Base-by-base conservation (phyloP, 306 rosid species). In the Carpinus fangiana region DNA sequence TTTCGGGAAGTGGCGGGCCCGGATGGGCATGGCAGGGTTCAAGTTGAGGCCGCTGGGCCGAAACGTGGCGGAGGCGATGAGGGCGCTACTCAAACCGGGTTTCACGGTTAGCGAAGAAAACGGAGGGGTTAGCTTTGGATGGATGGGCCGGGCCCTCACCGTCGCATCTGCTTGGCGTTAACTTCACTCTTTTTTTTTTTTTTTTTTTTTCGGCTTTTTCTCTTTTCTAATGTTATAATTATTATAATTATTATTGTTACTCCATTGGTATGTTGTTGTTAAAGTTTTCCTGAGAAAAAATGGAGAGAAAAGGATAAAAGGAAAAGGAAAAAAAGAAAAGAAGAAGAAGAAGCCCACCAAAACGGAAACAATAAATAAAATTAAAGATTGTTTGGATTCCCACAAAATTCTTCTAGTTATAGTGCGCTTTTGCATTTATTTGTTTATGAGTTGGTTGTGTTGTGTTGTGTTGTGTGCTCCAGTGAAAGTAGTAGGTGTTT, bases 141-240 rank as follows among this genome's bases (percentile, higher is more conserved):
- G 98, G 98, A 91, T 74, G 87, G 93, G 97, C 50, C 90, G 89
- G 77, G 84, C 90, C 28, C 97, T 95, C 84, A 87, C 98, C 46
- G 98, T 92, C 71, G 95, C 97, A 67, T 92, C 98, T 54, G 92
- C 97, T 72, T 95, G 98, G 98, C 93, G 96, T 93, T 95, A 92
- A 89, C 87, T 81, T 82, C 77, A 70, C 84, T 75, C 83, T 60
- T 26, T 66, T 68, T 77, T 9, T 17, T 6, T 4, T 6, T 12
- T n/a, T 56, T 38, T 6, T 38, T 6, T 38, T 38, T 41, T 41
- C 45, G 45, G 8, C 46, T 61, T 50, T 23, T 23, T 23, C 26
- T 23, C 59, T 52, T 0, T 10, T 74, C 7, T 73, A 67, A 66
- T 72, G 70, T 73, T 79, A 79, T 31, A 31, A 31, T 78, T 82